Conservation (phyloP, 2,329 filamentous ascomycete genomes). For the Fusarium pilosicola region DNA sequence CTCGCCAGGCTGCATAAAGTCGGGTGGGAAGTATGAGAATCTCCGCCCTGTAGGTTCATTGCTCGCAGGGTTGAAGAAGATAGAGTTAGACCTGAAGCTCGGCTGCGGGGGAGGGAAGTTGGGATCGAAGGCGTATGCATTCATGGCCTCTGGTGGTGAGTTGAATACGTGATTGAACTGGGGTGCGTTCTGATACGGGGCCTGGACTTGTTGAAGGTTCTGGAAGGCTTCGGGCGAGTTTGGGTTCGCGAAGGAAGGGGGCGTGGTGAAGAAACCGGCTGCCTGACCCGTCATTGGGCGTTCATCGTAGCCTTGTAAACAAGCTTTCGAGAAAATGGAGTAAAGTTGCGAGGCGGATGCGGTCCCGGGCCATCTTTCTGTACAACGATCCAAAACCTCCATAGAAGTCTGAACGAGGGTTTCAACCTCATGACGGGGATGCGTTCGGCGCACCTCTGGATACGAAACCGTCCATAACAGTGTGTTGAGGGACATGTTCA, state of each 20-base stretch:
- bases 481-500: constrained; percentile 93
- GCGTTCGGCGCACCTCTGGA: constrained; percentile 78
- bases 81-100: constrained; percentile 73
- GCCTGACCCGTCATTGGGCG: constrained; percentile 47
- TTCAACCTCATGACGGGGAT: constrained; percentile 80
- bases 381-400: constrained; percentile 81
- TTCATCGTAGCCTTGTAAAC: constrained; percentile 85
- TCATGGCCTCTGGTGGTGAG: constrained; percentile 64
- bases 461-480: constrained; percentile 94
- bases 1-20: constrained; percentile 53
- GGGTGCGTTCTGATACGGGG: constrained; percentile 58
- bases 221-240: constrained; percentile 48
- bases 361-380: constrained; percentile 92
- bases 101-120: constrained; percentile 58
- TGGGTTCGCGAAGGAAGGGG: constrained; percentile 46
- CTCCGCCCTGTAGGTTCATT: constrained; percentile 65
- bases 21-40: constrained; percentile 73
- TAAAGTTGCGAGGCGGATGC: constrained; percentile 87
- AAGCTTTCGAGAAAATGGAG: constrained; percentile 83
- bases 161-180: constrained; percentile 70
- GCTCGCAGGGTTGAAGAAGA: constrained; percentile 68
- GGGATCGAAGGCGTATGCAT: constrained; percentile 56
- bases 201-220: constrained; percentile 48
- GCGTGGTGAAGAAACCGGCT: constrained; percentile 49
- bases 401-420: constrained; percentile 78